phyloP scores from a whole-genome alignment of 169 alveolate genomes.

The Miamiensis avidus region DNA sequence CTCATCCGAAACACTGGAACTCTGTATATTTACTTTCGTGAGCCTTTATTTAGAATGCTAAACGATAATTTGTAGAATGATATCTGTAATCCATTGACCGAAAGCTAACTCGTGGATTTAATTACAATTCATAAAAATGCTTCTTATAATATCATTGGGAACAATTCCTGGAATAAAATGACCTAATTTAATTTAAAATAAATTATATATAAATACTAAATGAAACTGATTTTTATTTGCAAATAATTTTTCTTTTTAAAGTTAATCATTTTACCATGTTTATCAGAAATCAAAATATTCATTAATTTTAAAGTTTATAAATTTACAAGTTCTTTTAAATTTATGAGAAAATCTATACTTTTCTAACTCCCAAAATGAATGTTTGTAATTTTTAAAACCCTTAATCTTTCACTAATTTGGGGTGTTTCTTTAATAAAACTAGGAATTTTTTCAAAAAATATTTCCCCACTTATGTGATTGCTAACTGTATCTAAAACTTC shows the following conservation, averaged over 20 bases:
- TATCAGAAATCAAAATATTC: not conserved
- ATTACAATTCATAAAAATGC: not conserved
- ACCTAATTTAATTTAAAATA: not conserved
- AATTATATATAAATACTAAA: no score
- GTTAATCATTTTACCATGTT: not conserved
- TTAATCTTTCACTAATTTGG: not conserved
- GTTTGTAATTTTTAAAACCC: not conserved
- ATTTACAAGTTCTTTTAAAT: no score
- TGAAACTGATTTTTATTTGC: no score
- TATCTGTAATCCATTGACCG: not conserved
- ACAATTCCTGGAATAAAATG: not conserved
- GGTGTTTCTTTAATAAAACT: not conserved
- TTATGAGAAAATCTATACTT: not conserved
- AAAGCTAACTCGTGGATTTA: not conserved
- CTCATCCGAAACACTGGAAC: not conserved
- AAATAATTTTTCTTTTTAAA: no score
- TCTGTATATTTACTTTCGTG: no score
- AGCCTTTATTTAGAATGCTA: not conserved
- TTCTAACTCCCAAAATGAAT: not conserved
- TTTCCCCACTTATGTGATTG: no score
- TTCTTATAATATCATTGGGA: not conserved
- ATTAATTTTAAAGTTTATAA: not conserved
- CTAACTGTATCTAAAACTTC: no score
- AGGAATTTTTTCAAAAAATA: not conserved
- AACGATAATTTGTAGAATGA: not conserved